A percentile compares a stretch with the other conserved stretches of the same genome.
Evolutionary conservation across 176 grass and related monocot species (phyloP).

Genomic region (Zea luxurians): DNA sequence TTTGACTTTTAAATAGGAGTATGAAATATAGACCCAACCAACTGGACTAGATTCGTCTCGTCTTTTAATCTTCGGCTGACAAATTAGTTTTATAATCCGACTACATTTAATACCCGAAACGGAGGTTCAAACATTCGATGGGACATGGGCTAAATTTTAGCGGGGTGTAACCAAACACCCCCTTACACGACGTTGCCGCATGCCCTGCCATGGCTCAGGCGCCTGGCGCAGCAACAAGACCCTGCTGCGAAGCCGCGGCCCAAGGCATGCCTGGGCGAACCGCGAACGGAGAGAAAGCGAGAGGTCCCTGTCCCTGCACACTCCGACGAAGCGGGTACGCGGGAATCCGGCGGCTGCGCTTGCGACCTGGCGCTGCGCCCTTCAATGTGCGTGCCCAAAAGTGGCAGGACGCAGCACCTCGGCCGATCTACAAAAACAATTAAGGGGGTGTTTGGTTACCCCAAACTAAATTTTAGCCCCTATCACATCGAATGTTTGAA

Average conservation of each 20-base stretch:
- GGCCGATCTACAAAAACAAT: constrained; percentile 29
- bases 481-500: too few species aligned
- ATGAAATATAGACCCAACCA: too few species aligned
- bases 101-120: too few species aligned
- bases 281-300: neutral
- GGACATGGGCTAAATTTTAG: too few species aligned
- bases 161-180: too few species aligned
- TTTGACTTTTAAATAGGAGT: too few species aligned
- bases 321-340: neutral
- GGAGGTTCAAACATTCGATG: too few species aligned
- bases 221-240: neutral
- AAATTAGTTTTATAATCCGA: too few species aligned
- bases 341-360: constrained; percentile 12
- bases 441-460: too few species aligned
- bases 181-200: neutral
- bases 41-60: too few species aligned
- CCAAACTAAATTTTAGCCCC: too few species aligned
- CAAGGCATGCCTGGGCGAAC: neutral
- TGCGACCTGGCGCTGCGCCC: neutral
- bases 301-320: neutral
- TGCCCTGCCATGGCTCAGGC: neutral
- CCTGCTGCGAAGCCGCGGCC: neutral
- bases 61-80: too few species aligned
- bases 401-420: constrained; percentile 43
- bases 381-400: constrained; percentile 40